phyloP scores from a whole-genome alignment of 2,329 filamentous ascomycete species.

The Ascocoryne sarcoides region DNA sequence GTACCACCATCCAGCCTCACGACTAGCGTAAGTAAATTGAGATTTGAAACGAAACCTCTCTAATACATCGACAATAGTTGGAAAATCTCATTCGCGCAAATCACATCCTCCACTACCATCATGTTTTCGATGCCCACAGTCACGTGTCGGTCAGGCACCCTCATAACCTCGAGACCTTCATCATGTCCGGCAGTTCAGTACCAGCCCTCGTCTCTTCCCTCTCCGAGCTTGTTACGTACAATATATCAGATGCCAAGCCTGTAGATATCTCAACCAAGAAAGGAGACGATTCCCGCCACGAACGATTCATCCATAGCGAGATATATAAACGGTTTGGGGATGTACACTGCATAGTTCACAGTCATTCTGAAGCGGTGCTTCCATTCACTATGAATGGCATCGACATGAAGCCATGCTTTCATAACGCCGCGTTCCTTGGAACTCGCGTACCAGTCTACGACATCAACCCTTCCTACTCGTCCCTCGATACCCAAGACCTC shows the following conservation, averaged over 20 bases:
- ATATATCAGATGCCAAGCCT: conserved; percentile 33
- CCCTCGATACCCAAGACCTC: conserved; percentile 29
- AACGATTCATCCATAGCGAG: conserved; percentile 40
- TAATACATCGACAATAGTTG: conserved; percentile 3
- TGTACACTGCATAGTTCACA: conserved; percentile 36
- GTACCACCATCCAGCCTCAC: too few species aligned
- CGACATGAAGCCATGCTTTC: conserved; percentile 33
- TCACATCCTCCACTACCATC: conserved; percentile 44
- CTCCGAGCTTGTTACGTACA: conserved; percentile 39
- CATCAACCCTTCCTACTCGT: conserved; percentile 22
- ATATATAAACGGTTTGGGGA: conserved; percentile 34
- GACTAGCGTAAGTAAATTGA: too few species aligned
- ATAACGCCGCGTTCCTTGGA: conserved; percentile 37
- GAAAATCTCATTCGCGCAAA: conserved; percentile 35
- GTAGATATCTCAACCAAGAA: conserved; percentile 32
- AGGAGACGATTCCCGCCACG: conserved; percentile 35
- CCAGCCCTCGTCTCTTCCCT: conserved; percentile 37
- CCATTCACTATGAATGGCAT: conserved; percentile 35
- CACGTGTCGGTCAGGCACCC: conserved; percentile 46
- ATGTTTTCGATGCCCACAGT: conserved; percentile 44
- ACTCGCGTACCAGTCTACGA: conserved; percentile 28
- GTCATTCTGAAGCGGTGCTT: conserved; percentile 35
- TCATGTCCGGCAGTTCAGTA: conserved; percentile 39
- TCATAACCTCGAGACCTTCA: conserved; percentile 34
- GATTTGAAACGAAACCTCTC: too few species aligned